Percentiles rank a stretch among this genome's conserved stretches.
Evolutionary conservation across 2,329 filamentous ascomycete species (phyloP).

Genomic region (Xylariales sp.): DNA sequence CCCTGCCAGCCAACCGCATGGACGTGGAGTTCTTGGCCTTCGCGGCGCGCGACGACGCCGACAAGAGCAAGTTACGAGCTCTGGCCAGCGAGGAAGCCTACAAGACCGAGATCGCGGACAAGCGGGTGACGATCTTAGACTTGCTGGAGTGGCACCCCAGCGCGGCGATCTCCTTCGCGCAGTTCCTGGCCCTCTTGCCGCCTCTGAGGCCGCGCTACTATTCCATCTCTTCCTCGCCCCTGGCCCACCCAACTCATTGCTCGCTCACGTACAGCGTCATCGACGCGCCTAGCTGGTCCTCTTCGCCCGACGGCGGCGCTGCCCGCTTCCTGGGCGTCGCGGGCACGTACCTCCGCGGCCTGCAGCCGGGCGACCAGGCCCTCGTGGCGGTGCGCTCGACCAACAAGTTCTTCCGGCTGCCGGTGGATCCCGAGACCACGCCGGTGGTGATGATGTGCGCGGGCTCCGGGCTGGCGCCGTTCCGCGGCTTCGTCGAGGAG

Average conservation of each 20-base stretch:
- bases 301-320: background rate
- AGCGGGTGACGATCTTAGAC: background rate
- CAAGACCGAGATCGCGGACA: background rate
- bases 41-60: background rate
- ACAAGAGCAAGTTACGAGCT: background rate
- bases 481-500: conserved; percentile 6
- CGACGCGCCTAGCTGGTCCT: background rate
- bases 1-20: background rate
- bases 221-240: background rate
- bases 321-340: background rate
- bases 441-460: conserved; percentile 4
- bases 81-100: background rate
- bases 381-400: conserved; percentile 1
- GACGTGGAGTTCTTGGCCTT: too few species aligned
- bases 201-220: conserved; percentile 15
- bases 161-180: background rate
- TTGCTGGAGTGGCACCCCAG: background rate
- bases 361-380: background rate
- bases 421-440: background rate
- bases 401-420: conserved; percentile 4
- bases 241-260: background rate
- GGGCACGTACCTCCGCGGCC: background rate
- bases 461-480: conserved; percentile 2
- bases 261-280: conserved; percentile 4
- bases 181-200: background rate